Base-by-base conservation (phyloP, 2,329 filamentous ascomycete genomes). In the Cryphonectria radicalis region DNA sequence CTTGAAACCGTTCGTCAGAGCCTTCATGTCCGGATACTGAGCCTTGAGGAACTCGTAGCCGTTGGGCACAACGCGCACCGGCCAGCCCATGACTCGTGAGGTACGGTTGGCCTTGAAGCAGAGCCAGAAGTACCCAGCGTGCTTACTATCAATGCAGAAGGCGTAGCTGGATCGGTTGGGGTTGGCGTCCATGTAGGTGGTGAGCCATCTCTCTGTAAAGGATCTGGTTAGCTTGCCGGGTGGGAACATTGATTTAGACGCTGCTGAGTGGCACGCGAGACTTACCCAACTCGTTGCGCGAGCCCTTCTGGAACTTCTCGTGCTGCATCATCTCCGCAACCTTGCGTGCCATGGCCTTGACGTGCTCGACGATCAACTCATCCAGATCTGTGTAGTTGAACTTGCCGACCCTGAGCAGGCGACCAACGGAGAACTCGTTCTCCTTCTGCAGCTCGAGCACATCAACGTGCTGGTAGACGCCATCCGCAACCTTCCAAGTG, bases 1-100 rank as follows among this genome's bases (percentile, higher is more conserved):
- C 86, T 98, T 98, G 87, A 98, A 98, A 7, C 95, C 96, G 82
- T 99, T 99, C 86, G 95, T 97, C 74, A 99, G 85, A 65, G 94
- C 94, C 76, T 92, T 89, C 93, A 98, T 97, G 77, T 98, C 95
- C 0, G 96, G 95, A 79, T 99, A 99, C 67, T 92, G 89, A 75
- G 93, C 92, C 75, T 92, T 93, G 82, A 94, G 90, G 77, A 99
- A 87, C 84, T 98, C 94, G 79, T 95, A 99, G 6, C 93, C 96
- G 77, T 97, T 93, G 2, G 96, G 96, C 25, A 98, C 92, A 53
- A 98, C 91, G 76, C 96, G 95, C 74, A 99, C 93, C 6, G 90
- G 89, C 91, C 95, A 95, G 63, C 90, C 90, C 74, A 92, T 90
- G 68, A 95, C 89, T 62, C 86, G 87, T 3, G 93, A 92, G 65